Base-by-base conservation (phyloP, 1,139 yeast genomes). In the Blastobotrys arbuscula region DNA sequence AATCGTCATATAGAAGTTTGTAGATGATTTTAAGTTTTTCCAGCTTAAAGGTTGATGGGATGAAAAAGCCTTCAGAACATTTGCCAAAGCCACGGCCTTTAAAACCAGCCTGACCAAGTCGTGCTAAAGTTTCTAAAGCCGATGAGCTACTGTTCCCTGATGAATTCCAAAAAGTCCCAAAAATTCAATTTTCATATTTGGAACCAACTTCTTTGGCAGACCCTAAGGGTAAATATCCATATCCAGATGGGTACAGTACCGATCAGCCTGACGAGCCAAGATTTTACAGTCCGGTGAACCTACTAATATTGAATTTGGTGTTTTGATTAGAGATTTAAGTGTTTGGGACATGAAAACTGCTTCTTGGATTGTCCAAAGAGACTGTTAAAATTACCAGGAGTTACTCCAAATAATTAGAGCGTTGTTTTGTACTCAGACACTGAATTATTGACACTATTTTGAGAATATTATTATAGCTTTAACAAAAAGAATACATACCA, bases 291-390 rank as follows among this genome's bases (percentile, higher is more conserved):
- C 38, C 18, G 38, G 38, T 34, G 13, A 34, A 34, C 7, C 57
- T 70, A 71, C 39, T 16, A 10, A 13, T 40, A 69, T 78, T 12
- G 60, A 59, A 21, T 81, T 81, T 58, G 72, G 72, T 45, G 64
- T 81, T 23, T 63, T 71, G 52, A 75, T 77, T 55, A 70, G 83
- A 52, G 85, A 81, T 60, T 65, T 81, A 57, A 73, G 81, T 51
- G 67, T 75, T 30, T 81, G 85, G 85, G 84, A 80, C 60, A 68
- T 76, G 0, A 71, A 61, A 33, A 71, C 74, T n/a, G 83, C 79
- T 60, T 77, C 79, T 50, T 81, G 87, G 86, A 68, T 78, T 33
- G 74, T 81, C 36, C 79, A 75, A 55, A 74, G 77, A 3, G 86
- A n/a, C n/a, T n/a, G n/a, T n/a, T n/a, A n/a, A n/a, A n/a, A n/a